Evolutionary conservation across 2,329 filamentous ascomycete genomes (phyloP).

Genomic region (Aurifilum marmelostoma): DNA sequence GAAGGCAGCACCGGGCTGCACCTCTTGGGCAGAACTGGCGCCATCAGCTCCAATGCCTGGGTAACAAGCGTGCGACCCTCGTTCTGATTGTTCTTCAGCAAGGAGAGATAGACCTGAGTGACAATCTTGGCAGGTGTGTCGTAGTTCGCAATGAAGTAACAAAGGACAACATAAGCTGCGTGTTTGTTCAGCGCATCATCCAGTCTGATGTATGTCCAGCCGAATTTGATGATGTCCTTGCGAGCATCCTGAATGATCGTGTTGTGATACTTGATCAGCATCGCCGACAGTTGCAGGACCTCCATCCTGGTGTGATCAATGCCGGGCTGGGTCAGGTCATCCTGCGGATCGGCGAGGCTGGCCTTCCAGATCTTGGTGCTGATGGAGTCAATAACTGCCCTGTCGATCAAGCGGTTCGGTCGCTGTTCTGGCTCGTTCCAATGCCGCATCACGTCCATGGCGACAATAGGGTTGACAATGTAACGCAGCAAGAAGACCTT

Average conservation of each 20-base stretch:
- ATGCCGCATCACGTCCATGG: conserved; percentile 90
- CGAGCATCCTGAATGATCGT: conserved; percentile 85
- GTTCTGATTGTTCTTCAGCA: conserved; percentile 91
- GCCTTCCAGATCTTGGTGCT: conserved; percentile 94
- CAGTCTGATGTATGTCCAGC: conserved; percentile 97
- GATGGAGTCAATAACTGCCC: conserved; percentile 83
- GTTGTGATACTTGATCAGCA: conserved; percentile 94
- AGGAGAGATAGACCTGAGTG: conserved; percentile 88
- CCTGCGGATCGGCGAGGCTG: conserved; percentile 77
- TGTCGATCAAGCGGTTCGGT: conserved; percentile 73
- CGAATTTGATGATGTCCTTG: conserved; percentile 99
- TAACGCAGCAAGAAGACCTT: conserved; percentile 93
- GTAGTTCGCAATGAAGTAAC: conserved; percentile 96
- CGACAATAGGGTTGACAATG: conserved; percentile 92
- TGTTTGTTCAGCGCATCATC: conserved; percentile 99
- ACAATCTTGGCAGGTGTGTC: conserved; percentile 97
- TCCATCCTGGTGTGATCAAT: conserved; percentile 98
- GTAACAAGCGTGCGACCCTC: conserved; percentile 91
- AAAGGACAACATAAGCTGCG: conserved; percentile 93
- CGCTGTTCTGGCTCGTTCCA: conserved; percentile 64
- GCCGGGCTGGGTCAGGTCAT: conserved; percentile 81
- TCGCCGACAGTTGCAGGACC: conserved; percentile 88
- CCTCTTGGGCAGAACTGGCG: conserved; percentile 88
- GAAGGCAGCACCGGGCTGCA: conserved; percentile 65
- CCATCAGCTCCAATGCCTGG: conserved; percentile 90